phyloP scores from a whole-genome alignment of 208 protist genomes.

The Trypanosoma cruzi region DNA sequence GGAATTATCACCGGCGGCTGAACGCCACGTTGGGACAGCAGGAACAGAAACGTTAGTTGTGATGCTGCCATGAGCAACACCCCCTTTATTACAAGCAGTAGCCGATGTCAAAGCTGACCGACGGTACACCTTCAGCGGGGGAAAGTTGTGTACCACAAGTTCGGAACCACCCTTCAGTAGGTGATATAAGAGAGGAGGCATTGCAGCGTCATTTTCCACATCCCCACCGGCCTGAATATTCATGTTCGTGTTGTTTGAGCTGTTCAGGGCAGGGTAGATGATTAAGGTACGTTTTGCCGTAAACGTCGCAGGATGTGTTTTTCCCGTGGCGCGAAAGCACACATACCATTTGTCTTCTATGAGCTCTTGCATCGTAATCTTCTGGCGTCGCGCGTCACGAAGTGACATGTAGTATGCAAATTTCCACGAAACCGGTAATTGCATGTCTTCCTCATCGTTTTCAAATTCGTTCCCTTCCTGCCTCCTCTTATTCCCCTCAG shows the following conservation, averaged over 20 bases:
- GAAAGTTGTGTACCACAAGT: conserved; percentile 67
- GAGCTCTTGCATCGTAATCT: conserved; percentile 61
- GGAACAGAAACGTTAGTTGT: not conserved
- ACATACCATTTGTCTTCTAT: conserved; percentile 60
- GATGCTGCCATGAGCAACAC: not conserved
- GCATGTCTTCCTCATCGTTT: conserved; percentile 36
- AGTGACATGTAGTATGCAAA: conserved; percentile 88
- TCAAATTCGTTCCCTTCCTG: conserved; percentile 13
- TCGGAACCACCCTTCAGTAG: conserved; percentile 65
- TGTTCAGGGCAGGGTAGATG: conserved; percentile 36
- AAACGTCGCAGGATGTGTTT: conserved; percentile 56
- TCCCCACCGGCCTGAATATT: not conserved
- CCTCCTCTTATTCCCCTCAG: not conserved
- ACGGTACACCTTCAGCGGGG: conserved; percentile 60
- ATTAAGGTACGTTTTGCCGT: conserved; percentile 35
- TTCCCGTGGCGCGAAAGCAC: conserved; percentile 59
- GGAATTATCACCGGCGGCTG: too few relatives aligned
- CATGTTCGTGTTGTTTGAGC: not conserved
- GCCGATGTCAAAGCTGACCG: conserved; percentile 21
- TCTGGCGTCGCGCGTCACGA: conserved; percentile 47
- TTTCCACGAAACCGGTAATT: conserved; percentile 82
- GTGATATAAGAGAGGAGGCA: conserved; percentile 51
- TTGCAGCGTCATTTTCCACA: not conserved
- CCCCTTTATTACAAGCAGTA: not conserved
- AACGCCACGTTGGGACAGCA: not conserved